Base-by-base conservation (phyloP, 306 rosid genomes). In the Glycine soja region DNA sequence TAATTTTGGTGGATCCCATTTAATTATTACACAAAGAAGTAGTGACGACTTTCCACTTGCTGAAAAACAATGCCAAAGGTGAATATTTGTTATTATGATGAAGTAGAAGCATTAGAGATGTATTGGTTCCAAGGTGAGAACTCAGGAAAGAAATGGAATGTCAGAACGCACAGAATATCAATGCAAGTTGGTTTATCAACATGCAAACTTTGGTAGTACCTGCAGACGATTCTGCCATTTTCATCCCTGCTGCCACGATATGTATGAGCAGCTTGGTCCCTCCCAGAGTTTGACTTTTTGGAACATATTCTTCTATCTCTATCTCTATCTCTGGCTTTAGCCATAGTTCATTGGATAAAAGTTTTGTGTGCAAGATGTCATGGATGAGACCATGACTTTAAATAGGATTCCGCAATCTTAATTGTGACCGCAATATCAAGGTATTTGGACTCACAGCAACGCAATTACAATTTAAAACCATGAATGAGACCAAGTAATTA, bases 261-360 rank as follows among this genome's bases (percentile, higher is more conserved):
- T 32, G 1, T 24, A 24, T 24, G 30, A 24, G 30, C 30, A 24
- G 30, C 30, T 24, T 9, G 32, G 43, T 4, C 40, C 40, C 40
- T 36, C 40, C 5, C 40, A 3, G 3, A 36, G 40, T 36, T 68
- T 34, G 57, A 61, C 10, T 36, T 62, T 24, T 50, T 12, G 46
- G 89, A 84, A 84, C 87, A 86, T 80, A 86, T 88, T 82, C 89
- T 71, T 10, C 11, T 1, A 50, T 68, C 74, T 43, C 11, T 1
- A 50, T 68, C 74, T 43, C 70, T 53, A 32, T 83, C 77, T 67
- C 45, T 11, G 38, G 7, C 62, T 36, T 14, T 1, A 10, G 7
- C 74, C 52, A 32, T 32, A 1, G 19, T 70, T 70, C 62, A 57
- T 57, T 65, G 63, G 72, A 62, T 34, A 40, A 65, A 40, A 11